These are phyloP conservation scores for Astrothelium macrocarpum DNA, from an alignment of 495 filamentous ascomycete species.

Conservation along the genomic window DNA sequence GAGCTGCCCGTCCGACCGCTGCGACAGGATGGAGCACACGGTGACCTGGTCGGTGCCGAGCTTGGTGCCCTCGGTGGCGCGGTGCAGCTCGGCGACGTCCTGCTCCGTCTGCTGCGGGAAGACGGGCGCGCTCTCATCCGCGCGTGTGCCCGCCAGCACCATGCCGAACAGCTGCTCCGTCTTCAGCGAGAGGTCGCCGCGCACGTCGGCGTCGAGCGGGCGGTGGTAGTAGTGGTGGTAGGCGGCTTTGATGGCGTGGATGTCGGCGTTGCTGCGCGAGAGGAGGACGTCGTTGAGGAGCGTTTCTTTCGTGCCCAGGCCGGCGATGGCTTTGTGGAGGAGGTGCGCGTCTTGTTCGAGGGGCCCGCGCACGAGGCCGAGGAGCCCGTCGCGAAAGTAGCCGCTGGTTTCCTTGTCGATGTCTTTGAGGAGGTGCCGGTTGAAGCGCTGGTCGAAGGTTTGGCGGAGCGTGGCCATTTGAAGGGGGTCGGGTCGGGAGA, in stretches of 20 bases:
- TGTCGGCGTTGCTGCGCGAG: constrained; percentile 71
- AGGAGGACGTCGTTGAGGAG: constrained; percentile 80
- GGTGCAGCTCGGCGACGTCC: constrained; percentile 63
- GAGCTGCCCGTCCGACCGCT: constrained; percentile 66
- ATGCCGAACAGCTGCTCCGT: constrained; percentile 73
- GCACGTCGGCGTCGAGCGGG: constrained; percentile 57
- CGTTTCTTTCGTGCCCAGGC: constrained; percentile 75
- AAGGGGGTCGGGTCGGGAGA: constrained; percentile 59
- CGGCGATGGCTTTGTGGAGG: constrained; percentile 57
- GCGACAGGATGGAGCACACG: constrained; percentile 66
- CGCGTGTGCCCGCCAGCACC: constrained; percentile 57
- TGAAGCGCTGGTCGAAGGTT: constrained; percentile 51
- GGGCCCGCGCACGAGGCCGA: constrained; percentile 67
- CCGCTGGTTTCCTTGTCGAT: constrained; percentile 67
- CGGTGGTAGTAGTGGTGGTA: constrained; percentile 57
- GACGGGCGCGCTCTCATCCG: constrained; percentile 66
- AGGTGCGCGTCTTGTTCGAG: constrained; percentile 57
- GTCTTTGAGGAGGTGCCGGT: constrained; percentile 59
- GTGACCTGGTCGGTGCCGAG: constrained; percentile 61
- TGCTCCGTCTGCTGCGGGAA: constrained; percentile 58
- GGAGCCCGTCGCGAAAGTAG: constrained; percentile 59
- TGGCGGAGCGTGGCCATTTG: constrained; percentile 60
- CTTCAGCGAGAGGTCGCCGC: constrained; percentile 70
- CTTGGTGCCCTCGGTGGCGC: constrained; percentile 57
- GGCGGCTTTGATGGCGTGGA: constrained; percentile 65